A percentile compares a stretch with the other conserved stretches of the same genome.
Conservation (phyloP, 345 rosid species). For the Combretum micranthum region DNA sequence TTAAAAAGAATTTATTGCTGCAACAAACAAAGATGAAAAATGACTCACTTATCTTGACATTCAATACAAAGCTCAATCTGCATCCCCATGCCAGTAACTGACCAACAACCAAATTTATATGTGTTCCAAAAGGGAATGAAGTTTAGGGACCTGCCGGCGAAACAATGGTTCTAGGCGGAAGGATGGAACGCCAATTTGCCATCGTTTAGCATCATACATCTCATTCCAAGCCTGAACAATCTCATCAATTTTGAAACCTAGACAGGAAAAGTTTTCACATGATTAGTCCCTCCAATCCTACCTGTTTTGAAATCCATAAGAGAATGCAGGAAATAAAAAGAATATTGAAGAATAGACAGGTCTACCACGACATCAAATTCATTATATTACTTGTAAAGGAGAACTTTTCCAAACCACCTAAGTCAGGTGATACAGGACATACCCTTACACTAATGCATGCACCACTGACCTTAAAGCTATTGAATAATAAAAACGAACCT, state of each 20-base stretch:
- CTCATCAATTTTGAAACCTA: slow-evolving; percentile 95
- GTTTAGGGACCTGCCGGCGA: slow-evolving; percentile 75
- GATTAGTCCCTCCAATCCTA: slow-evolving; percentile 1
- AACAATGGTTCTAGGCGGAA: slow-evolving; percentile 94
- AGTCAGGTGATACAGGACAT: too few relatives aligned
- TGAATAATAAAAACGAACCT: too few relatives aligned
- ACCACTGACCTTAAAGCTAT: too few relatives aligned
- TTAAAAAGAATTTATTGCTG: not conserved
- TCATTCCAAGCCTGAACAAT: slow-evolving; percentile 99
- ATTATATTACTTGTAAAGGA: too few relatives aligned
- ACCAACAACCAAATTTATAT: slow-evolving; percentile 24
- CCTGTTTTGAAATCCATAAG: not conserved
- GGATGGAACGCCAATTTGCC: slow-evolving; percentile 92
- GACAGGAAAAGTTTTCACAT: slow-evolving; percentile 30
- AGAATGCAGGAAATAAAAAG: not conserved
- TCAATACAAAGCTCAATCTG: not conserved
- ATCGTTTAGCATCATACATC: slow-evolving; percentile 94
- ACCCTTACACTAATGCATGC: too few relatives aligned
- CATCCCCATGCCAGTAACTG: not conserved
- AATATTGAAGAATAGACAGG: not conserved
- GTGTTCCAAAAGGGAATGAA: slow-evolving; percentile 72
- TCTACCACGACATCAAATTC: too few relatives aligned
- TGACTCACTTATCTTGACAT: slow-evolving; percentile 3
- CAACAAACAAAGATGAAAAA: not conserved
- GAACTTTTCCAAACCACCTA: too few relatives aligned